Conservation (phyloP, 352 stramenopile species). For the Phytophthora agathidicida region DNA sequence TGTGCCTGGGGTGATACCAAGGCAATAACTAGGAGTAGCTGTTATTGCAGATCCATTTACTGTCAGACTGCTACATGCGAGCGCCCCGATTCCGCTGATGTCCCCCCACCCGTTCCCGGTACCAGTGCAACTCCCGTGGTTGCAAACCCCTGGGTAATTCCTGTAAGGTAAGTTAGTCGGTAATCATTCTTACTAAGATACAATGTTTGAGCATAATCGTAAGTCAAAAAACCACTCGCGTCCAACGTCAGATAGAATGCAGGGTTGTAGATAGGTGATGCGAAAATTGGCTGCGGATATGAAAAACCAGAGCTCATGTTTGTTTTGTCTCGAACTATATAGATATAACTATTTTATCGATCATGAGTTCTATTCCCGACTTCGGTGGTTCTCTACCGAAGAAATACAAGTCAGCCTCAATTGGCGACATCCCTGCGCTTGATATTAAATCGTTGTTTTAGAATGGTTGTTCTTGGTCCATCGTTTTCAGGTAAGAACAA, state of each 20-base stretch:
- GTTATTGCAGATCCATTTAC: neutral
- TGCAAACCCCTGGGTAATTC: no score
- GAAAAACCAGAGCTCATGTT: neutral
- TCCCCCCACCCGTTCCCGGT: neutral
- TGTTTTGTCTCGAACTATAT: slow-evolving; percentile 11
- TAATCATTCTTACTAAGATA: slow-evolving; percentile 11
- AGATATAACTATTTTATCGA: neutral
- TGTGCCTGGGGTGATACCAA: neutral
- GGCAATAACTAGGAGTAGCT: neutral
- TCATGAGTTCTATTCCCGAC: slow-evolving; percentile 12
- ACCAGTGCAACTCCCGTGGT: neutral
- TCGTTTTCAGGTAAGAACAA: slow-evolving; percentile 10
- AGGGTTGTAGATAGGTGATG: slow-evolving; percentile 8
- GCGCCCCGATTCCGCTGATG: neutral
- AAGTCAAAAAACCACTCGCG: neutral
- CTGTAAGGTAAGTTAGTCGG: neutral
- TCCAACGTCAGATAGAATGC: slow-evolving; percentile 7
- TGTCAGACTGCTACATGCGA: neutral
- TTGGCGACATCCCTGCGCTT: neutral
- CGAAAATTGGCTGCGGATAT: slow-evolving; percentile 6
- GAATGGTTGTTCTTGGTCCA: slow-evolving; percentile 6
- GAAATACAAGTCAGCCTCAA: neutral
- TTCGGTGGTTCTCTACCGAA: slow-evolving; percentile 2
- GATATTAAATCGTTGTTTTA: slow-evolving; percentile 3
- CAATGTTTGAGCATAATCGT: neutral